Conservation (phyloP, 2,329 filamentous ascomycete genomes). For the Trichoderma simmonsii region DNA sequence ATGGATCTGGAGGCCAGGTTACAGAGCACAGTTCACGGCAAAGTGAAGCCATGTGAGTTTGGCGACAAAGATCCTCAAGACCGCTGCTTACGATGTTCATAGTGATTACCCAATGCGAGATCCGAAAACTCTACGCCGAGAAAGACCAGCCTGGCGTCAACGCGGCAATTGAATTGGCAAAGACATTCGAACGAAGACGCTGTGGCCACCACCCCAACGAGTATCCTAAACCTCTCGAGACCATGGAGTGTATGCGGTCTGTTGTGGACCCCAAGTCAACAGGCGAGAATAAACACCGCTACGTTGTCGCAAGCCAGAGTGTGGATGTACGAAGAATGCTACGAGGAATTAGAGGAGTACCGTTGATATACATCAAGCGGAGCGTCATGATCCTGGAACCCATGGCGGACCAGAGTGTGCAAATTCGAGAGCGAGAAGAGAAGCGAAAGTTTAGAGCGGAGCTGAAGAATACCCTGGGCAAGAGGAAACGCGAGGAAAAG, state of each 20-base stretch:
- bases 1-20: conserved; percentile 81
- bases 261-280: conserved; percentile 77
- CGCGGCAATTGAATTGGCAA: conserved; percentile 69
- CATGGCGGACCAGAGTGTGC: conserved; percentile 66
- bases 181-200: conserved; percentile 69
- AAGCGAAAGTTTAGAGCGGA: conserved; percentile 70
- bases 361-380: conserved; percentile 73
- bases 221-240: conserved; percentile 66
- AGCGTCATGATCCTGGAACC: conserved; percentile 71
- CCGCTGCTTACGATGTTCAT: conserved; percentile 23
- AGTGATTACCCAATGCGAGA: conserved; percentile 81
- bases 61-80: neutral
- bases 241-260: conserved; percentile 65
- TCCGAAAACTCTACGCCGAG: conserved; percentile 70
- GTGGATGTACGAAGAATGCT: conserved; percentile 60
- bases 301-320: conserved; percentile 74
- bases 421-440: conserved; percentile 65
- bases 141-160: conserved; percentile 52
- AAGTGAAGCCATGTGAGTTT: conserved; percentile 72
- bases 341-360: conserved; percentile 67
- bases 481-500: conserved; percentile 50
- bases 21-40: conserved; percentile 79
- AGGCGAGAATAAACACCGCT: conserved; percentile 72
- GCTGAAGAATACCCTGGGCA: conserved; percentile 51
- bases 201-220: conserved; percentile 75